Evolutionary conservation across 108 stramenopile species (phyloP).

Genomic region (Cyclotella baltica): DNA sequence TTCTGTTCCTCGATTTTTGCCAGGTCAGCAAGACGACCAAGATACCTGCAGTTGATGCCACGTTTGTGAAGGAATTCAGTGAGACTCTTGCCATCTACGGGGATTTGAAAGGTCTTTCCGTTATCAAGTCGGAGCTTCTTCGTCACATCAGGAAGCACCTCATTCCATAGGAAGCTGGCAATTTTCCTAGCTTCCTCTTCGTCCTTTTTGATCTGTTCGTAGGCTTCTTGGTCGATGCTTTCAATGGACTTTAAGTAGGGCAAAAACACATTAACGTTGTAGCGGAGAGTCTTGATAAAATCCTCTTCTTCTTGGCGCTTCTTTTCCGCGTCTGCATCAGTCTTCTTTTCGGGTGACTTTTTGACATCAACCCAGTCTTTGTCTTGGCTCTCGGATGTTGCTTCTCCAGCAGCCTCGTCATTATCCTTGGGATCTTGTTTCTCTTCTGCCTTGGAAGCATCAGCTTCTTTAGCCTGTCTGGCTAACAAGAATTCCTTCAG

Average conservation of each 20-base stretch:
- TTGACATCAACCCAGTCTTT: constrained; percentile 27
- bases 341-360: not conserved
- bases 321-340: constrained; percentile 4
- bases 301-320: constrained; percentile 70
- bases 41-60: constrained; percentile 96
- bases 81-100: constrained; percentile 83
- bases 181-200: constrained; percentile 83
- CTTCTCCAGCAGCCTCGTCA: not conserved
- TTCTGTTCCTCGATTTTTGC: constrained; percentile 83
- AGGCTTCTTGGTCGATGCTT: constrained; percentile 57
- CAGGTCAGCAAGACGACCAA: constrained; percentile 87
- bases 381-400: constrained; percentile 12
- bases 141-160: constrained; percentile 81
- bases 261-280: constrained; percentile 94
- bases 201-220: constrained; percentile 78
- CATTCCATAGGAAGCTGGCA: constrained; percentile 84
- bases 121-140: constrained; percentile 59
- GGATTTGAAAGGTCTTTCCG: constrained; percentile 60
- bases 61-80: constrained; percentile 87
- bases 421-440: constrained; percentile 30
- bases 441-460: constrained; percentile 14
- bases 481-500: constrained; percentile 56
- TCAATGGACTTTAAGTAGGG: constrained; percentile 75
- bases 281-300: constrained; percentile 66
- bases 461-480: constrained; percentile 26